Evolutionary conservation across 225 moss, liverwort and hornwort species (phyloP).

Genomic region (Thuidium tamariscinum): DNA sequence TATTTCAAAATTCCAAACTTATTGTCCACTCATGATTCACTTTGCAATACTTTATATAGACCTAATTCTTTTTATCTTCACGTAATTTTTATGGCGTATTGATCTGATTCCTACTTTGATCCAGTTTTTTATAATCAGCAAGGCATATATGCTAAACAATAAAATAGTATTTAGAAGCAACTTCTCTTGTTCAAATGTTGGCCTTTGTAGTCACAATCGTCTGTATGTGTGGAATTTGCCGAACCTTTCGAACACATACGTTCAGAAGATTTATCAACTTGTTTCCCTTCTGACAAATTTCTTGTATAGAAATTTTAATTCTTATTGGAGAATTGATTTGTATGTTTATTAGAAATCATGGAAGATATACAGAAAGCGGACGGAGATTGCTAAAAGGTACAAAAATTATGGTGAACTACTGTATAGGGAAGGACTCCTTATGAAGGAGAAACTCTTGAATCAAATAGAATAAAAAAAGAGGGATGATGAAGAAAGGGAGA

Average conservation of each 20-base stretch:
- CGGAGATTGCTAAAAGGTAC: slow-evolving; percentile 58
- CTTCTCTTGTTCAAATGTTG: background rate
- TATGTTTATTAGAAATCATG: slow-evolving; percentile 46
- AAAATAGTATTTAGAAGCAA: background rate
- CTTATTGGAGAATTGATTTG: background rate
- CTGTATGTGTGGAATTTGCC: background rate
- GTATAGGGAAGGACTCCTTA: slow-evolving; percentile 60
- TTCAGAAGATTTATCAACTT: background rate
- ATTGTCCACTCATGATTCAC: background rate
- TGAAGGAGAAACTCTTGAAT: slow-evolving; percentile 44
- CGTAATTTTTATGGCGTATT: background rate
- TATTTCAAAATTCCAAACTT: background rate
- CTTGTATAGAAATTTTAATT: background rate
- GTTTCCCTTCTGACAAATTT: background rate
- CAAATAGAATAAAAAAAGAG: slow-evolving; percentile 43
- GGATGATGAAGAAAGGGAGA: slow-evolving; percentile 63
- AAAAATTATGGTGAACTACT: slow-evolving; percentile 85
- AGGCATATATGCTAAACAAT: background rate
- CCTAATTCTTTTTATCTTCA: background rate
- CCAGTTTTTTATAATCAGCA: too few species aligned
- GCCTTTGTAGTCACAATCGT: background rate
- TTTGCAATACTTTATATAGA: background rate
- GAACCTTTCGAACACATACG: background rate
- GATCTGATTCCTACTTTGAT: background rate
- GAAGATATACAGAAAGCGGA: slow-evolving; percentile 67